phyloP scores from a whole-genome alignment of 2,329 filamentous ascomycete species.

The Fusarium sp. region DNA sequence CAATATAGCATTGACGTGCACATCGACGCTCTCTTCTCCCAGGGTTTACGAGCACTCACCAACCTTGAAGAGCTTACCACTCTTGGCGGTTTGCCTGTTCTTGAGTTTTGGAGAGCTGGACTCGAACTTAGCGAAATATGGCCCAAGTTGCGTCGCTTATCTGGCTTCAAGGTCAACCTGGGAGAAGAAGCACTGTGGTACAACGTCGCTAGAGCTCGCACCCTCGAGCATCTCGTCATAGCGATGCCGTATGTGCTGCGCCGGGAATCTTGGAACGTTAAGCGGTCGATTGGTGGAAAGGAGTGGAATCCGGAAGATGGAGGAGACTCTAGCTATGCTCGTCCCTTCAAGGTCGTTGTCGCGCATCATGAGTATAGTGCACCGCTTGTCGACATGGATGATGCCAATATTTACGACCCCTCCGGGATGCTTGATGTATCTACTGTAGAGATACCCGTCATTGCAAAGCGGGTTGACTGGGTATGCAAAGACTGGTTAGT shows the following conservation, averaged over 20 bases:
- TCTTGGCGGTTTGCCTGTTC: conserved; percentile 9
- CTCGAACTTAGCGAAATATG: conserved; percentile 10
- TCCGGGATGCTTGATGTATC: conserved; percentile 7
- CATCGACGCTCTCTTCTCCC: not conserved
- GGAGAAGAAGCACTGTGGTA: conserved; percentile 28
- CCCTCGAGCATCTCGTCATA: conserved; percentile 15
- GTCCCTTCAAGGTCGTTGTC: conserved; percentile 25
- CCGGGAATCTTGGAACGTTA: conserved; percentile 28
- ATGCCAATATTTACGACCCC: conserved; percentile 10
- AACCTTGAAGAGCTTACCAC: conserved; percentile 35
- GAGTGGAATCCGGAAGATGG: conserved; percentile 26
- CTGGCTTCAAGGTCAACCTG: conserved; percentile 31
- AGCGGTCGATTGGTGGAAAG: conserved; percentile 9
- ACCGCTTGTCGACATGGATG: conserved; percentile 1
- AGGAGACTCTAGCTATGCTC: conserved; percentile 27
- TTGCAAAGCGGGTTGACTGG: conserved; percentile 16
- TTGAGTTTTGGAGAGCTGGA: conserved; percentile 29
- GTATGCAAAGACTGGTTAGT: conserved; percentile 34
- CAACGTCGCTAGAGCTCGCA: conserved; percentile 17
- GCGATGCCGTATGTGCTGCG: conserved; percentile 21
- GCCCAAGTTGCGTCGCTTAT: conserved; percentile 25
- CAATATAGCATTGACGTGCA: conserved; percentile 6
- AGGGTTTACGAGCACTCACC: conserved; percentile 2
- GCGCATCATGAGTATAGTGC: conserved; percentile 31
- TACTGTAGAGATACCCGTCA: conserved; percentile 13